Evolutionary conservation across 768 basidiomycete genomes (phyloP), one percentile per base, ranked within the genome.

Genomic region (Cystofilobasidium ferigula): DNA sequence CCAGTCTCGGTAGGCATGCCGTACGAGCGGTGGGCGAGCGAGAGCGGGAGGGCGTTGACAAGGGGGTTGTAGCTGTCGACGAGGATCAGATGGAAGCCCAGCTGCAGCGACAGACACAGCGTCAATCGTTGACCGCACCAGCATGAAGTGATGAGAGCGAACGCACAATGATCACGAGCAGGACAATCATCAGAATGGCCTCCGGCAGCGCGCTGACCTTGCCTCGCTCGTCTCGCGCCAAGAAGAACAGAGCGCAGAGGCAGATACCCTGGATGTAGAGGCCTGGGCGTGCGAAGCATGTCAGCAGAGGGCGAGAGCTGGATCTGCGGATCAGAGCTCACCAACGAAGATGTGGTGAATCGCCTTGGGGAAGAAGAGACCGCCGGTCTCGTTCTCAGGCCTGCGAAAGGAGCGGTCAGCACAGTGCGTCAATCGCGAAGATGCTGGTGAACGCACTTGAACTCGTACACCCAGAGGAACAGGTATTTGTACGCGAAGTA

Each of bases 321-420:
- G 9, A 5, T 30, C 4, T 30, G 13, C 3, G 9, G 51, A 24
- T 24, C 35, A 45, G 3, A n/a, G 45, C 22, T 30, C 54, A 20
- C 94, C 95, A 26, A 92, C 89, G 70, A 98, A 97, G 35, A 94
- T 73, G 72, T 98, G 95, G 57, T 88, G 85, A 32, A 98, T 83
- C 6, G 95, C 94, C 76, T 86, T 88, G 28, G 93, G 93, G 81
- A 91, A 98, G 80, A 95, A 98, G 57, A 89, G 74, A 0, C 95
- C 95, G 42, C 94, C 94, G 0, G 91, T 94, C 63, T 95, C 92
- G 58, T 78, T 76, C 0, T 81, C 73, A 4, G 85, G 60, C 16
- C 51, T 54, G 47, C 14, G 24, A 51, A 51, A 24, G 6, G 16
- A 30, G 51, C 9, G 6, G 30, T 28, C 48, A 51, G n/a, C 8